phyloP scores from a whole-genome alignment of 1,284 basidiomycete genomes.

The Flammula alnicola region DNA sequence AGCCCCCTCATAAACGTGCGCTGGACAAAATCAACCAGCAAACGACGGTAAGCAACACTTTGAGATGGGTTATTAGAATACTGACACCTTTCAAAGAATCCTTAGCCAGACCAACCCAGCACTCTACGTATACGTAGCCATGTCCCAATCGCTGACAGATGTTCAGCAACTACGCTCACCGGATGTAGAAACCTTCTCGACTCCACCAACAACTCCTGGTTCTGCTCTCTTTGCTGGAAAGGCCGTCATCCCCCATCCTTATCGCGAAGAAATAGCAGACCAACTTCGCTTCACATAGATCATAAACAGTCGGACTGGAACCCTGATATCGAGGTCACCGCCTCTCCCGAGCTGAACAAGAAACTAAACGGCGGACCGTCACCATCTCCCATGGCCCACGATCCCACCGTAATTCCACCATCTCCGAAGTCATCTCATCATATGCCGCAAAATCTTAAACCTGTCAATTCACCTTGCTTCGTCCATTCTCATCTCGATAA shows the following conservation, averaged over 20 bases:
- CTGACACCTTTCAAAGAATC: constrained; percentile 6
- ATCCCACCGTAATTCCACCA: constrained; percentile 28
- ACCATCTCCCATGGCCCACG: constrained; percentile 20
- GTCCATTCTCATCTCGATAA: constrained; percentile 86
- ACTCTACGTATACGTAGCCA: constrained; percentile 12
- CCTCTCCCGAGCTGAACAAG: constrained; percentile 43
- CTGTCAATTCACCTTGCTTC: constrained; percentile 80
- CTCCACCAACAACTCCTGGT: constrained; percentile 62
- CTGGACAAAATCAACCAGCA: background rate
- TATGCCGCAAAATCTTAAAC: constrained; percentile 35
- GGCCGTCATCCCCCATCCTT: constrained; percentile 46
- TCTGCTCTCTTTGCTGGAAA: constrained; percentile 28
- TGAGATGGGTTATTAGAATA: constrained; percentile 1
- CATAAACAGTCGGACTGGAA: constrained; percentile 47
- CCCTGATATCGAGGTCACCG: constrained; percentile 49
- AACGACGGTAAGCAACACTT: constrained; percentile 1
- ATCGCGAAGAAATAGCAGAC: constrained; percentile 53
- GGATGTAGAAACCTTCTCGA: constrained; percentile 60
- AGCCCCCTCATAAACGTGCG: constrained; percentile 6
- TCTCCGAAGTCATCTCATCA: constrained; percentile 20
- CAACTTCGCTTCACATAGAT: constrained; percentile 52
- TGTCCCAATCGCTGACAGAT: constrained; percentile 21
- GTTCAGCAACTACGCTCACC: constrained; percentile 39
- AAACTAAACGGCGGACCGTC: constrained; percentile 25
- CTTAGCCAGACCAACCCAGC: background rate